Evolutionary conservation across 139 green algal species (phyloP).

Genomic region (Tetraselmis chui): DNA sequence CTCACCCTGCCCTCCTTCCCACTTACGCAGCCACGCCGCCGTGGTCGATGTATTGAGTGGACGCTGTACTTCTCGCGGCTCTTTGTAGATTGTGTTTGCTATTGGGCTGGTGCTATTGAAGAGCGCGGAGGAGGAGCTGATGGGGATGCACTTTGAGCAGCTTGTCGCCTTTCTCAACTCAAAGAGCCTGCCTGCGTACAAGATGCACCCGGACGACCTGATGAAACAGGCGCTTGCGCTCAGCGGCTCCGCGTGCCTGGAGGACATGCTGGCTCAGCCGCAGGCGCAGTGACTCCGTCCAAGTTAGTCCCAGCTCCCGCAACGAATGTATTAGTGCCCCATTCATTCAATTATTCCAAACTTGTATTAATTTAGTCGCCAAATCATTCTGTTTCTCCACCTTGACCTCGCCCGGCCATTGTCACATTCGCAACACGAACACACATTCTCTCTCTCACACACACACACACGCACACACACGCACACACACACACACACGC

Average conservation of each 20-base stretch:
- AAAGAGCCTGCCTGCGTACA: slow-evolving; percentile 4
- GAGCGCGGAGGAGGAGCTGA: slow-evolving; percentile 42
- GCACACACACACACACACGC: no score
- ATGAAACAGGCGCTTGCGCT: background rate
- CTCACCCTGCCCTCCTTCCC: no score
- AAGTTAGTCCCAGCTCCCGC: no score
- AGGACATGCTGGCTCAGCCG: background rate
- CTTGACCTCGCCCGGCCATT: no score
- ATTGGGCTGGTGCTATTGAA: slow-evolving; percentile 63
- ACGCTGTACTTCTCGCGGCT: background rate
- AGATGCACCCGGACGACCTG: background rate
- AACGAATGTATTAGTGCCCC: no score
- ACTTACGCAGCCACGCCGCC: background rate
- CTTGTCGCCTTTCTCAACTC: slow-evolving; percentile 30
- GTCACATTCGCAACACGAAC: no score
- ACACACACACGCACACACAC: no score
- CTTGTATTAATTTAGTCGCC: no score
- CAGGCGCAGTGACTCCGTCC: no score
- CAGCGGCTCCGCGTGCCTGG: background rate
- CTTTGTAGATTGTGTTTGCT: slow-evolving; percentile 39
- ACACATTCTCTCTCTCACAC: no score
- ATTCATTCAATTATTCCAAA: no score
- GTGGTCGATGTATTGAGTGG: background rate
- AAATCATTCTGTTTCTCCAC: no score
- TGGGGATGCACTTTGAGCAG: slow-evolving; percentile 42